Base-by-base conservation (phyloP, 73 alveolate species). In the Breviolum minutum region DNA sequence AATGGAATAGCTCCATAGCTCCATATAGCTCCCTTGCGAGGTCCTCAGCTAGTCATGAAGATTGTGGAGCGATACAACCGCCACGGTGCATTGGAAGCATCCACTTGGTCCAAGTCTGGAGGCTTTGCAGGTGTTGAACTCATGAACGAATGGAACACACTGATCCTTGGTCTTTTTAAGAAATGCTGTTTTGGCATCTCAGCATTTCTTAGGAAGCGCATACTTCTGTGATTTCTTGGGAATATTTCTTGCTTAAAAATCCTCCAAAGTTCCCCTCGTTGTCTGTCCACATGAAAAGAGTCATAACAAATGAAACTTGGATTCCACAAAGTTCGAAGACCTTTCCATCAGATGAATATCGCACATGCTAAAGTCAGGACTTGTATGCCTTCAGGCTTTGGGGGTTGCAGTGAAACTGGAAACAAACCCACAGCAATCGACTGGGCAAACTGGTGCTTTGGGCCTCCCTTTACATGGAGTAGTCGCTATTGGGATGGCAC, bases 401-500 rank as follows among this genome's bases (percentile, higher is more conserved):
- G 79, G 20, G 94, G 94, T 13, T 85, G 94, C 76, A 64, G 94
- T 26, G 62, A 61, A 8, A 30, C 30, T 17, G 94, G 63, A 85
- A 85, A 85, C 94, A 62, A 85, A 64, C 94, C 94, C 61, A 85
- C 79, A 24, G 94, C 94, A 19, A 19, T 11, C 10, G 94, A 85
- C 60, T 85, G 94, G 94, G 94, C 94, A 62, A 62, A 85, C 26
- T 85, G 94, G 94, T 85, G 94, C 14, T 61, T 62, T 26, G 94
- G 94, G 10, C 80, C 79, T 62, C 94, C 94, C 9, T 62, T 24
- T 77, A 85, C 94, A 74, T 85, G 94, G 94, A 26, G 94, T 24
- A 85, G 94, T 27, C 74, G 94, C 11, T 85, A 85, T 29, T 85
- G 94, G 94, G 94, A 85, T 85, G 94, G 94, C 79, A 85, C 94